A percentile compares a stretch with the other conserved stretches of the same genome.
phyloP scores from a whole-genome alignment of 768 basidiomycete species.

The Termitomyces bulborhizus region DNA sequence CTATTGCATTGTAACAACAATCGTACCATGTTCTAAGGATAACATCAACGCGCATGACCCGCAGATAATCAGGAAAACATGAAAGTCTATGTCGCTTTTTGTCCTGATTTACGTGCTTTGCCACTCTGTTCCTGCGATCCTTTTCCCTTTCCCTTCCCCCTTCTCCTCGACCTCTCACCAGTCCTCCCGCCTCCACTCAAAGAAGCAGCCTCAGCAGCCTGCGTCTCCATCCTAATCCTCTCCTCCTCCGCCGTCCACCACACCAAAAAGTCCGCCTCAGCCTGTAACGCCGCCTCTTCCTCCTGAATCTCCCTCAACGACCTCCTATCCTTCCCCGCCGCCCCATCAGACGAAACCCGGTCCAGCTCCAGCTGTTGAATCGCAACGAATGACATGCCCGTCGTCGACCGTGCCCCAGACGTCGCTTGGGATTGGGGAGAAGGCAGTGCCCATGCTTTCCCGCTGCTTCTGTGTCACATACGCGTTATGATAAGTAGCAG shows the following conservation, averaged over 20 bases:
- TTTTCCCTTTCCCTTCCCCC: neutral
- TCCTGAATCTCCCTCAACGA: constrained; percentile 81
- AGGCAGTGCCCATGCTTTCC: constrained; percentile 54
- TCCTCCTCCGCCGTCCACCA: constrained; percentile 91
- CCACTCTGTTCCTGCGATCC: neutral
- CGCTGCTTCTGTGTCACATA: constrained; percentile 15
- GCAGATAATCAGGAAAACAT: too few species aligned
- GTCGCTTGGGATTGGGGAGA: neutral
- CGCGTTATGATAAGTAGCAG: neutral
- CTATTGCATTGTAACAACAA: neutral
- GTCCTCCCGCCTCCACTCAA: neutral
- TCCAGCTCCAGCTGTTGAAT: constrained; percentile 78
- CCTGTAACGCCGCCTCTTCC: constrained; percentile 63
- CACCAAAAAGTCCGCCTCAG: constrained; percentile 74
- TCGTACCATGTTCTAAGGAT: neutral
- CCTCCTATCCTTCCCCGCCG: constrained; percentile 42
- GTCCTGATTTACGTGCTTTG: constrained; percentile 1
- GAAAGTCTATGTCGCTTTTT: neutral
- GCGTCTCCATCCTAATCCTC: constrained; percentile 45
- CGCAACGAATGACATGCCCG: constrained; percentile 64
- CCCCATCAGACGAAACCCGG: constrained; percentile 26
- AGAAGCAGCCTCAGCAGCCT: neutral
- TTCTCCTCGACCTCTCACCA: neutral
- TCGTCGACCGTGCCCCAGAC: constrained; percentile 21
- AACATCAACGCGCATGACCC: too few species aligned